These are phyloP conservation scores for Glebionis coronaria DNA, from an alignment of 129 eudicot genomes.

Conservation along the genomic window DNA sequence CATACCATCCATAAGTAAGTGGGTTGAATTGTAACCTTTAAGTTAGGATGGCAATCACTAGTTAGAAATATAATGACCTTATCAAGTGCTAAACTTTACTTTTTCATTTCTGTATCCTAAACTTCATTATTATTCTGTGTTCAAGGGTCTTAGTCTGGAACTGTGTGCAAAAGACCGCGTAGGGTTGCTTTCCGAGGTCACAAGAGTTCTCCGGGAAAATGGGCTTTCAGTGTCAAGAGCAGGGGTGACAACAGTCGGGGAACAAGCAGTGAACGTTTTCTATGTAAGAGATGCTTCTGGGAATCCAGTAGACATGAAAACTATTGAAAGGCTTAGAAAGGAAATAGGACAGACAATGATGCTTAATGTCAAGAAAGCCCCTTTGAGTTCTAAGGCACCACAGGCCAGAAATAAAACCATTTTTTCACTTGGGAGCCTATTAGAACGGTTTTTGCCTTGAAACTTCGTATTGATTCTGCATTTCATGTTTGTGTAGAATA, in stretches of 20 bases:
- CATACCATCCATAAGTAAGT: no score
- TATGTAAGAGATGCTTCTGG: conserved; percentile 85
- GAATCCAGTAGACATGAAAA: conserved; percentile 71
- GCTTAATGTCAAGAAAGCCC: conserved; percentile 67
- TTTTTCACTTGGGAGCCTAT: conserved; percentile 70
- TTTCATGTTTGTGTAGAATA: conserved; percentile 33
- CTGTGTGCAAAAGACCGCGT: conserved; percentile 90
- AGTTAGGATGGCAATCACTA: background rate
- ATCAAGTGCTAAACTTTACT: background rate
- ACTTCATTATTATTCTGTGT: background rate
- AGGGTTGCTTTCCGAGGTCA: conserved; percentile 83
- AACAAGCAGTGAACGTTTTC: conserved; percentile 66
- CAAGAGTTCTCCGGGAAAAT: conserved; percentile 75
- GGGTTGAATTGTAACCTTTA: background rate
- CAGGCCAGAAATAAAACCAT: conserved; percentile 59
- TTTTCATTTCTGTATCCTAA: background rate
- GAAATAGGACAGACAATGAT: conserved; percentile 84
- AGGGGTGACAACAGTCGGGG: conserved; percentile 76
- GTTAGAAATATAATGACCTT: background rate
- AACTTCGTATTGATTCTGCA: background rate
- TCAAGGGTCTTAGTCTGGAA: conserved; percentile 82
- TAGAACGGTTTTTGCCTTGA: conserved; percentile 57
- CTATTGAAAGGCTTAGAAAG: conserved; percentile 66
- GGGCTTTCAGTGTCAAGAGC: conserved; percentile 82
- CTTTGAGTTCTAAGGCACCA: conserved; percentile 37